These are phyloP conservation scores for Arabidopsis arenosa DNA, from an alignment of 345 rosid genomes.

Conservation along the genomic window DNA sequence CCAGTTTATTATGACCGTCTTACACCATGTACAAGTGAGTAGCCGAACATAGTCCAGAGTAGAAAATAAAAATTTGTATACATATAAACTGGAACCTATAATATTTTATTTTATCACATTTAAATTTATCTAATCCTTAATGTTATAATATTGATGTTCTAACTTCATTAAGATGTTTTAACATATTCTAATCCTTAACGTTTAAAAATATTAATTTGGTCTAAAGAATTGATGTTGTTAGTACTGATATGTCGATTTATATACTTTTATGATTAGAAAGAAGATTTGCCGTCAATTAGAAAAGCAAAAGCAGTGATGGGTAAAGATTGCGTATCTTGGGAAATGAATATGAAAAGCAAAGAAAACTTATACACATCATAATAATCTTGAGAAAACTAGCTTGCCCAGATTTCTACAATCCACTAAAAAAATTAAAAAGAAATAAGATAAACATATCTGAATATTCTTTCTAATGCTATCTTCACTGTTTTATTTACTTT, in stretches of 20 bases:
- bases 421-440: too few relatives aligned
- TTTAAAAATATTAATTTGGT: neutral
- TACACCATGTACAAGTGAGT: neutral
- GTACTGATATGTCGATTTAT: conserved; percentile 6
- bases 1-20: neutral
- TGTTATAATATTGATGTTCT: neutral
- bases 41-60: neutral
- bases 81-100: neutral
- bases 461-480: conserved; percentile 11
- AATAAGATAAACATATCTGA: neutral
- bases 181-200: too few relatives aligned
- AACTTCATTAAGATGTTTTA: neutral
- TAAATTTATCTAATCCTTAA: too few relatives aligned
- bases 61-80: too few relatives aligned
- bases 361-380: conserved; percentile 6
- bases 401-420: conserved; percentile 16
- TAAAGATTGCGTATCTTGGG: conserved; percentile 47
- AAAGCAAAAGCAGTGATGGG: conserved; percentile 43
- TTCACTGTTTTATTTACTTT: conserved; percentile 35
- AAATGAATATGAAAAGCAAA: conserved; percentile 39
- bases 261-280: conserved; percentile 37
- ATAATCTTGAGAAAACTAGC: conserved; percentile 24
- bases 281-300: conserved; percentile 45
- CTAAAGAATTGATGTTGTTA: neutral
- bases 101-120: too few relatives aligned